A percentile compares a stretch with the other conserved stretches of the same genome.
phyloP scores from a whole-genome alignment of 495 filamentous ascomycete species.

The Hypoxylon cercidicola region DNA sequence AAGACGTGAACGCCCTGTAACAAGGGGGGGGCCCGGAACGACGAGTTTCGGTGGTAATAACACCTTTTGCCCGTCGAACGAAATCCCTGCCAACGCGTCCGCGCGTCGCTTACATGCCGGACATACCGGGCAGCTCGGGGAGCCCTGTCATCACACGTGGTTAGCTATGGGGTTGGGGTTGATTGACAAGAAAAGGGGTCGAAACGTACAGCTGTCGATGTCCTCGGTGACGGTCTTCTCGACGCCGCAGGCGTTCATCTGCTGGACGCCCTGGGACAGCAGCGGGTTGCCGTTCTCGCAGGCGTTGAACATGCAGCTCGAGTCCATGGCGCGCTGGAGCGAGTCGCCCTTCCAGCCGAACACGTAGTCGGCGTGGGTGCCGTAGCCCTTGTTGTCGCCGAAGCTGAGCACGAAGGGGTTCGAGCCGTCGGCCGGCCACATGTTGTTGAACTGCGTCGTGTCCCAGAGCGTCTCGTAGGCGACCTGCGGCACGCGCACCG shows the following conservation, averaged over 20 bases:
- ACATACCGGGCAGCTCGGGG: background rate
- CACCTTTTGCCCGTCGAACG: background rate
- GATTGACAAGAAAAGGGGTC: background rate
- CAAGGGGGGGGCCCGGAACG: too few species aligned
- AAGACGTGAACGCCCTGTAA: too few species aligned
- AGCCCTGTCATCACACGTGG: background rate
- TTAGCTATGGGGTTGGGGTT: background rate
- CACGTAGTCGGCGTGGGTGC: slow-evolving; percentile 59
- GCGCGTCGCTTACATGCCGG: background rate
- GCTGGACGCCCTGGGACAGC: slow-evolving; percentile 54
- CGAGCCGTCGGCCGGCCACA: slow-evolving; percentile 58
- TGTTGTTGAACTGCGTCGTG: slow-evolving; percentile 56
- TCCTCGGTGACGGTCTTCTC: slow-evolving; percentile 55
- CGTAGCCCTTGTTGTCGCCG: slow-evolving; percentile 57
- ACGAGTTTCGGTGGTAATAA: background rate
- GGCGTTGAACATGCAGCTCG: slow-evolving; percentile 56
- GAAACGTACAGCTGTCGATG: slow-evolving; percentile 60
- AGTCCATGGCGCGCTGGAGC: slow-evolving; percentile 58
- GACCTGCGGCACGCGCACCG: slow-evolving; percentile 59
- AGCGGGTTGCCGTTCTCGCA: slow-evolving; percentile 57
- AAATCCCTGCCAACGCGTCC: background rate
- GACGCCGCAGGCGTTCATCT: slow-evolving; percentile 57
- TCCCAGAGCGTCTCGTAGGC: slow-evolving; percentile 65
- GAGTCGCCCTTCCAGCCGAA: slow-evolving; percentile 60
- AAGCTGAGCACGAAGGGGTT: slow-evolving; percentile 59